Evolutionary conservation across 768 basidiomycete species (phyloP).

Genomic region (Ephemerocybe angulata): DNA sequence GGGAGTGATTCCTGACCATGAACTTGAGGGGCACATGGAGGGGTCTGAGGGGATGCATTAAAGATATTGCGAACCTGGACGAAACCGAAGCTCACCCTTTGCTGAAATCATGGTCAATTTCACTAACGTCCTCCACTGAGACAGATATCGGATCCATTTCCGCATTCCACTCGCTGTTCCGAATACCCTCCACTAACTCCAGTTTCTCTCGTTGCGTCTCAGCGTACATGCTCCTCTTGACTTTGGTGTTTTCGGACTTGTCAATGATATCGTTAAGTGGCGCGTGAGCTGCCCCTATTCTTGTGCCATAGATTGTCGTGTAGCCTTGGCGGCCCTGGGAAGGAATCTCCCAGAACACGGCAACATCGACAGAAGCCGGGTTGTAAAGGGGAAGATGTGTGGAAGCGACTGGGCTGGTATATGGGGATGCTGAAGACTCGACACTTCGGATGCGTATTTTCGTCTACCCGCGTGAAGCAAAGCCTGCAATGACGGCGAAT

Average conservation of each 20-base stretch:
- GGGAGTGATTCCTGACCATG: slow-evolving; percentile 67
- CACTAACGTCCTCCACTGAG: slow-evolving; percentile 38
- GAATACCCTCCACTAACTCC: slow-evolving; percentile 64
- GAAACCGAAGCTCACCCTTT: slow-evolving; percentile 51
- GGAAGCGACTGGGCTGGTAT: slow-evolving; percentile 52
- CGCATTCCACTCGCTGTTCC: slow-evolving; percentile 68
- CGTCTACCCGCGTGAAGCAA: slow-evolving; percentile 54
- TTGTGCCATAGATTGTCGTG: slow-evolving; percentile 52
- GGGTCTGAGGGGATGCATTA: slow-evolving; percentile 40
- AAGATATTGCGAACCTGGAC: neutral
- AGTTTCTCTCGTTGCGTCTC: slow-evolving; percentile 77
- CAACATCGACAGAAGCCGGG: slow-evolving; percentile 65
- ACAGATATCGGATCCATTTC: slow-evolving; percentile 75
- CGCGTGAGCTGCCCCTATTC: slow-evolving; percentile 68
- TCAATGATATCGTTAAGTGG: slow-evolving; percentile 59
- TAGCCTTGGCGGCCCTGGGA: slow-evolving; percentile 59
- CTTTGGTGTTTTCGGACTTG: slow-evolving; percentile 57
- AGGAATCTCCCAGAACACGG: slow-evolving; percentile 75
- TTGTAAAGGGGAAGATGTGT: slow-evolving; percentile 79
- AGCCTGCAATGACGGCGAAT: slow-evolving; percentile 30
- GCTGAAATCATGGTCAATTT: slow-evolving; percentile 61
- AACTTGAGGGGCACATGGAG: slow-evolving; percentile 53
- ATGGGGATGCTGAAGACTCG: slow-evolving; percentile 43
- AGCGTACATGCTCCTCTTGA: slow-evolving; percentile 84
- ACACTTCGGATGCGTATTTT: slow-evolving; percentile 27